Evolutionary conservation across 768 basidiomycete species (phyloP).

Genomic region (Pleurotus djamor): DNA sequence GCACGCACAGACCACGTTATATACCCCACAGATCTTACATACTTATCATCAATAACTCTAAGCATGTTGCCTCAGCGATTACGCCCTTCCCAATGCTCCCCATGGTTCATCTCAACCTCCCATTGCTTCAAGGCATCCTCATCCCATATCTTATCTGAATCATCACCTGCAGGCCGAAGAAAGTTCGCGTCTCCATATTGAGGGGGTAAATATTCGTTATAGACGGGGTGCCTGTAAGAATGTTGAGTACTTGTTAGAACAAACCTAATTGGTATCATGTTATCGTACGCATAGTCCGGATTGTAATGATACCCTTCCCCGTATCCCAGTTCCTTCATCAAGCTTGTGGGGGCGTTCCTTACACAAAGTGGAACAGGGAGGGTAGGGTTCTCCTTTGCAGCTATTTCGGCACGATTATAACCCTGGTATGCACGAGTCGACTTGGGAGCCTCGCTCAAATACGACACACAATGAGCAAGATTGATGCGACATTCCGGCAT

Average conservation of each 20-base stretch:
- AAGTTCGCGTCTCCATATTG: conserved; percentile 42
- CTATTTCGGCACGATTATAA: conserved; percentile 66
- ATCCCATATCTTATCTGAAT: conserved; percentile 53
- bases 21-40: not conserved
- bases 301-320: conserved; percentile 64
- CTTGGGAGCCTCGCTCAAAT: conserved; percentile 82
- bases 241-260: not conserved
- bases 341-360: conserved; percentile 72
- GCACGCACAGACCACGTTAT: conserved; percentile 8
- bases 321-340: conserved; percentile 73
- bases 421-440: conserved; percentile 79
- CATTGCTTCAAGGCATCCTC: conserved; percentile 52
- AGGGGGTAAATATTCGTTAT: conserved; percentile 59
- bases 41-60: not conserved
- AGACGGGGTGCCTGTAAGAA: conserved; percentile 55
- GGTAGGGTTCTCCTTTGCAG: conserved; percentile 49
- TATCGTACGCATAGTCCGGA: conserved; percentile 50
- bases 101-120: conserved; percentile 53
- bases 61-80: not conserved
- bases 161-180: conserved; percentile 40
- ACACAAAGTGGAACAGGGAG: conserved; percentile 68
- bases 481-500: conserved; percentile 84
- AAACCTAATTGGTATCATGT: not conserved
- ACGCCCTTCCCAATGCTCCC: conserved; percentile 45
- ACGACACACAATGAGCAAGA: conserved; percentile 73